phyloP scores from a whole-genome alignment of 768 basidiomycete species.

The Lyophyllum shimeji region DNA sequence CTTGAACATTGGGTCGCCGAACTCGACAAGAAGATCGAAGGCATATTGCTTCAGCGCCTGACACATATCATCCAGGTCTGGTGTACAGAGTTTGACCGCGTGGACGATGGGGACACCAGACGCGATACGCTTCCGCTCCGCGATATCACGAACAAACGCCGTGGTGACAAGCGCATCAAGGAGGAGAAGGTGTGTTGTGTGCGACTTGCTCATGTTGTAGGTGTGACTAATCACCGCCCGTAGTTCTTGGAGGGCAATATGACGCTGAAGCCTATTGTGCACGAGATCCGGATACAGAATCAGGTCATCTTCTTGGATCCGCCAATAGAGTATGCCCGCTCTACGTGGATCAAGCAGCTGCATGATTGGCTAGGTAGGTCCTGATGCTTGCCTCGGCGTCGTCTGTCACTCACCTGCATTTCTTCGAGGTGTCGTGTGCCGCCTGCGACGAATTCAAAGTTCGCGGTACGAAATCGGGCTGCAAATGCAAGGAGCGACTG shows the following conservation, averaged over 20 bases:
- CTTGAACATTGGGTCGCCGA: conserved; percentile 90
- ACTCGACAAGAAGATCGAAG: conserved; percentile 81
- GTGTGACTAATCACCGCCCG: not conserved
- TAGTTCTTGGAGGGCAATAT: conserved; percentile 75
- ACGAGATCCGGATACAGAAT: conserved; percentile 97
- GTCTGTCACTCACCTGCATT: not conserved
- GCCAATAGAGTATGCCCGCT: conserved; percentile 91
- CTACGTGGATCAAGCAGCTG: conserved; percentile 85
- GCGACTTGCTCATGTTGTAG: not conserved
- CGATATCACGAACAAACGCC: conserved; percentile 62
- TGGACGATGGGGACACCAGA: conserved; percentile 65
- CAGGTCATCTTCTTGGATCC: conserved; percentile 99
- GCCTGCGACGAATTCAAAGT: conserved; percentile 84
- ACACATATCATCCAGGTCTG: conserved; percentile 79
- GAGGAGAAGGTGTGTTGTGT: conserved; percentile 68
- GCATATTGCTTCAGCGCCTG: conserved; percentile 73
- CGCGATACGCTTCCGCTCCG: conserved; percentile 50
- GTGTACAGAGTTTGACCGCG: conserved; percentile 83
- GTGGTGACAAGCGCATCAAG: conserved; percentile 68
- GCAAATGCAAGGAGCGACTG: conserved; percentile 73
- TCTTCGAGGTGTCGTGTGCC: conserved; percentile 76
- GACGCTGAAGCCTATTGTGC: conserved; percentile 81
- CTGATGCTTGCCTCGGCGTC: not conserved
- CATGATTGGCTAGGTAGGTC: conserved; percentile 83
- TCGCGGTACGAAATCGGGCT: conserved; percentile 97